These are phyloP conservation scores for Chaetomiaceae sp. DNA, from an alignment of 2,329 filamentous ascomycete genomes.

Conservation along the genomic window DNA sequence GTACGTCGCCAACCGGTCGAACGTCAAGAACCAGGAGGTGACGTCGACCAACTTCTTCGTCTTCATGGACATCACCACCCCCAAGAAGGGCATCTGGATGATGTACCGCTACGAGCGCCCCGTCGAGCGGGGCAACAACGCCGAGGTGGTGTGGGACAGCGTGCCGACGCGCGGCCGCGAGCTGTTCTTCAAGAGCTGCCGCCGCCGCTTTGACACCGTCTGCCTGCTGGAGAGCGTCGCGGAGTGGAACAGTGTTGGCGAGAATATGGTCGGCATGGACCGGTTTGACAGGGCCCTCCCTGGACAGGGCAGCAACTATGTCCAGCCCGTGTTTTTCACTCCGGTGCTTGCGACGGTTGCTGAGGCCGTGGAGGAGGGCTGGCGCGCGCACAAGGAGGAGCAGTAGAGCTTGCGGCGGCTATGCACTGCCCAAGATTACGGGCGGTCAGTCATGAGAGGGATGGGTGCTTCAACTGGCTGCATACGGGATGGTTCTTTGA, in stretches of 20 bases:
- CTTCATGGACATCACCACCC: constrained; percentile 4
- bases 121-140: background rate
- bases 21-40: background rate
- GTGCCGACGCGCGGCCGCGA: background rate
- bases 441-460: no score
- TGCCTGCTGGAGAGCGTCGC: background rate
- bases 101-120: constrained; percentile 8
- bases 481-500: no score
- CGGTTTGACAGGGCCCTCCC: background rate
- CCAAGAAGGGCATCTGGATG: constrained; percentile 6
- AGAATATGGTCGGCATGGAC: background rate
- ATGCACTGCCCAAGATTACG: no score
- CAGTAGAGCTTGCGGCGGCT: no score
- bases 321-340: background rate
- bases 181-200: background rate
- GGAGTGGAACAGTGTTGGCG: background rate
- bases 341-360: background rate
- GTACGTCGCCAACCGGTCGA: background rate
- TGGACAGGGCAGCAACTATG: background rate
- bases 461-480: no score
- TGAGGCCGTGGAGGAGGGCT: background rate
- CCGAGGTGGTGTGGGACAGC: background rate
- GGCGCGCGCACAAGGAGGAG: background rate
- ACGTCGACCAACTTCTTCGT: constrained; percentile 2
- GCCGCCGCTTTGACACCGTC: background rate